phyloP scores from a whole-genome alignment of 495 filamentous ascomycete species.

The Penicillium angulare region DNA sequence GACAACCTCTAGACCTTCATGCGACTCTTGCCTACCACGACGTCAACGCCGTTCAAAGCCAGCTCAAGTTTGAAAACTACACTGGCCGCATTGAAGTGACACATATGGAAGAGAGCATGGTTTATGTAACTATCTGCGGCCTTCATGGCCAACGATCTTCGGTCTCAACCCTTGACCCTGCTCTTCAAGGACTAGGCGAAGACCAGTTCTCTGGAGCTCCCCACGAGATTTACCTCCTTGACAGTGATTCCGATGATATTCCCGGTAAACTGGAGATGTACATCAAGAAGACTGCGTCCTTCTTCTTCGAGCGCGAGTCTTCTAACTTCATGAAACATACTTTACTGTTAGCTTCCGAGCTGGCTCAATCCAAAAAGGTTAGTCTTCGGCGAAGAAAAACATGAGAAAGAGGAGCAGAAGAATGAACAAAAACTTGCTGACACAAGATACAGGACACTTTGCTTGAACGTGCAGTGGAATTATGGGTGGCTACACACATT shows the following conservation, averaged over 20 bases:
- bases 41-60: constrained; percentile 57
- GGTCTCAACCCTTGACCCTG: constrained; percentile 50
- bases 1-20: constrained; percentile 52
- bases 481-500: constrained; percentile 75
- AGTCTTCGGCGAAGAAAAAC: not conserved
- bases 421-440: not conserved
- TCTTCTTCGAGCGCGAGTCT: constrained; percentile 62
- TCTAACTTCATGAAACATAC: constrained; percentile 70
- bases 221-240: constrained; percentile 55
- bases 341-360: constrained; percentile 54
- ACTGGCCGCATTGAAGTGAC: constrained; percentile 65
- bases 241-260: constrained; percentile 67
- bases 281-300: constrained; percentile 60
- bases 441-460: constrained; percentile 53
- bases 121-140: constrained; percentile 51
- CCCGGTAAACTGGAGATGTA: constrained; percentile 66
- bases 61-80: constrained; percentile 54
- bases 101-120: constrained; percentile 59
- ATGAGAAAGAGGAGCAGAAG: not conserved
- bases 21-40: constrained; percentile 65
- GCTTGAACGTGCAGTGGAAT: constrained; percentile 64
- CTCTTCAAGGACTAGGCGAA: constrained; percentile 51
- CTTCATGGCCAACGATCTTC: constrained; percentile 46
- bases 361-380: constrained; percentile 55
- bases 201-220: constrained; percentile 42